Evolutionary conservation across 2,329 filamentous ascomycete genomes (phyloP), one percentile per base, ranked within the genome.

Genomic region (Sporothrix mexicana): DNA sequence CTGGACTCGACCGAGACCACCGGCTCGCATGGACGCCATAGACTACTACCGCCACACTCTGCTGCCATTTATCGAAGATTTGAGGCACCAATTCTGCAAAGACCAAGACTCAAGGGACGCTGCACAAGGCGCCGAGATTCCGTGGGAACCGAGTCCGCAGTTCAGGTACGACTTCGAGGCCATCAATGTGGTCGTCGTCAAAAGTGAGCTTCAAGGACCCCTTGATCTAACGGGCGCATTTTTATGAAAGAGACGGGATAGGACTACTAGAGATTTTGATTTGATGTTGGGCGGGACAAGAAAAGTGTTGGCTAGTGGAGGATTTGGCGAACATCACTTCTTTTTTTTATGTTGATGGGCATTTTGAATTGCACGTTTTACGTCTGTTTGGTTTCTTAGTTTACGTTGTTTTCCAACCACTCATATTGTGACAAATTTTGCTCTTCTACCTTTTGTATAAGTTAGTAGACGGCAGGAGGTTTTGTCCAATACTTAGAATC

Each of bases 101-200:
- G 45, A 30, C 25, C 20, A 66, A 17, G 10, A 36, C 10, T 30
- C 41, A 15, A 20, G 41, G 23, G 17, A 41, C 17, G 13, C 25
- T 2, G 25, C 23, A 9, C 23, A 10, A 2, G 17, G 45, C 30
- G 57, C 66, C 17, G 62, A 73, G 10, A 76, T 15, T 76, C 17
- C 43, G 5, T 76, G 75, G 74, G 20, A 13, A 45, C 74, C 73
- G 0, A n/a, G 45, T 2, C 80, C 70, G 0, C 67, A 72, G 51
- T 30, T 73, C n/a, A 55, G 67, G 73, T 84, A 84, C 3, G 80
- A 80, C 57, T 77, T 79, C 5, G 73, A 66, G 72, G 80, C 76
- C 70, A 83, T 84, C 5, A 75, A 76, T 2, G 73, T 73, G 0
- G 82, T 79, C 4, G 82, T 82, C 5, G 76, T 74, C 17, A 80